Evolutionary conservation across 73 alveolate genomes (phyloP), one percentile per base, ranked within the genome.

Genomic region (Paramecium bursaria): DNA sequence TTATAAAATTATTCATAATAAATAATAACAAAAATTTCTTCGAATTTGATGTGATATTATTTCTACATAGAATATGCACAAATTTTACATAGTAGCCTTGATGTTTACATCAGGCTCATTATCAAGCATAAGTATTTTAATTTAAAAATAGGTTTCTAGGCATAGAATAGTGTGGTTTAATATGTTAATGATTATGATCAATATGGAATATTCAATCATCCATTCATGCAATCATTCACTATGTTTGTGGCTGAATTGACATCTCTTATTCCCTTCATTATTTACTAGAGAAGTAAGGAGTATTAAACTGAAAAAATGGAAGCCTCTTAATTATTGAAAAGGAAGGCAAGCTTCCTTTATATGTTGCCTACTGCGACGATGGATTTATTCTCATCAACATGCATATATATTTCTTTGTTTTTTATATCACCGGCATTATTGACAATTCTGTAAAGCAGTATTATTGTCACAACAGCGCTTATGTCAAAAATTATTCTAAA

Each of bases 181-280:
- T 67, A 31, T 19, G 44, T 67, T 19, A 21, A 67, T 67, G 2
- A 31, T 10, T 35, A 67, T 30, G 82, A 67, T 67, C 19, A 42
- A 13, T 67, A 67, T 67, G 82, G 82, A 67, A 47, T 17, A 1
- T 79, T 53, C 29, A 79, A 79, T 27, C 89, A 79, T 53, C 89
- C 89, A 10, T 46, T 79, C 4, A 79, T 79, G 80, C 42, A 79
- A 23, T 50, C 76, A 33, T 33, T 79, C 0, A 33, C 48, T 31
- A 79, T 79, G 89, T 79, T 79, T 33, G 3, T 79, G 2, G 89
- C 85, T 3, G 89, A 79, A 21, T 11, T 33, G 4, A 13, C 54
- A 39, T 50, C 48, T 25, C 39, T 39, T 46, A 23, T 79, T 0
- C 22, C 13, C 14, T 79, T 79, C 17, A 30, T 54, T 1, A 53